phyloP scores from a whole-genome alignment of 352 stramenopile species.

The Hyaloperonospora arabidopsidis region DNA sequence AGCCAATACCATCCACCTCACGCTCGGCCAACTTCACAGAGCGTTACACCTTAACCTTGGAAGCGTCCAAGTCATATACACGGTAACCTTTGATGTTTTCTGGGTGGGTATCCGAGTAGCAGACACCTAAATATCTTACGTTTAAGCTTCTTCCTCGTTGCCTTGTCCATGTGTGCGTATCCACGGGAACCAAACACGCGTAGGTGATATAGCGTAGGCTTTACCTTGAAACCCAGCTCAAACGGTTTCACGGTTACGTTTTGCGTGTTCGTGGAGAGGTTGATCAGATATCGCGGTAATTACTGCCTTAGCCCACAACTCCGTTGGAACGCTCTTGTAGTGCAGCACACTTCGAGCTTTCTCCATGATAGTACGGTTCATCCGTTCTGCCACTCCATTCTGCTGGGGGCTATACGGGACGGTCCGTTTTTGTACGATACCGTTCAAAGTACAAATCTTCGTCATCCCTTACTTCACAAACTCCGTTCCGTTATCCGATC shows the following conservation, averaged over 20 bases:
- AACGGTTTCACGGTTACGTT: slow-evolving; percentile 8
- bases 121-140: slow-evolving; percentile 20
- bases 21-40: slow-evolving; percentile 19
- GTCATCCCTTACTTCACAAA: background rate
- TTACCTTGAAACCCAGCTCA: slow-evolving; percentile 16
- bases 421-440: slow-evolving; percentile 1
- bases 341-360: background rate
- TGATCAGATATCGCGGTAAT: background rate
- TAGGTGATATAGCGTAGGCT: slow-evolving; percentile 11
- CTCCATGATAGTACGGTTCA: slow-evolving; percentile 1
- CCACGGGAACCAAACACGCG: slow-evolving; percentile 24
- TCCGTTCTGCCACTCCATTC: slow-evolving; percentile 2
- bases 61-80: slow-evolving; percentile 13
- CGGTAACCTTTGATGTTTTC: slow-evolving; percentile 18
- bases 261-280: background rate
- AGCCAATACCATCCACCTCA: slow-evolving; percentile 1
- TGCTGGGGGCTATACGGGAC: slow-evolving; percentile 1
- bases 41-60: slow-evolving; percentile 11
- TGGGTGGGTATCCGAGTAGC: slow-evolving; percentile 18
- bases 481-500: background rate
- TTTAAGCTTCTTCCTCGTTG: slow-evolving; percentile 23
- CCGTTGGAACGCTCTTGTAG: background rate
- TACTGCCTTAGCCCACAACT: background rate
- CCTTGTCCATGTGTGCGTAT: slow-evolving; percentile 21
- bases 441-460: background rate